These are phyloP conservation scores for Vinca minor DNA, from an alignment of 257 asterid species.

Conservation along the genomic window DNA sequence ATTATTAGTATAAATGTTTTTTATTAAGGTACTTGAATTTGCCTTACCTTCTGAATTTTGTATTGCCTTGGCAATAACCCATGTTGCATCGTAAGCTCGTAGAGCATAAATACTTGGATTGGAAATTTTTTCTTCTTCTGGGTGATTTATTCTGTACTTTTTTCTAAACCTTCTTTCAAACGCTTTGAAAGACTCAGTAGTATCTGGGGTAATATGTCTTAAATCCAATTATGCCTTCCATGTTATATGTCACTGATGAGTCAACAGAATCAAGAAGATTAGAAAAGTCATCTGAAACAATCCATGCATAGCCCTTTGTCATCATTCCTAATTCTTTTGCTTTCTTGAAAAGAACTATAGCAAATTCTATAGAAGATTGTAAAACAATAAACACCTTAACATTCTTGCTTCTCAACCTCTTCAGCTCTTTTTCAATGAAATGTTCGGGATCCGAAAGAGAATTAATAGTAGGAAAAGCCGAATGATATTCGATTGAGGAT, in stretches of 20 bases:
- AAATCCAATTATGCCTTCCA: slow-evolving; percentile 62
- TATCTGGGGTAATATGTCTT: slow-evolving; percentile 23
- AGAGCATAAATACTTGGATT: slow-evolving; percentile 38
- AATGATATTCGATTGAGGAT: slow-evolving; percentile 24
- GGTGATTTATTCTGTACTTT: slow-evolving; percentile 30
- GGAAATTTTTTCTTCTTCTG: slow-evolving; percentile 36
- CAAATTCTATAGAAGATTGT: slow-evolving; percentile 41
- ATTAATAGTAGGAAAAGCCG: slow-evolving; percentile 26
- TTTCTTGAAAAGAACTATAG: slow-evolving; percentile 30
- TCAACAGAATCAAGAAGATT: slow-evolving; percentile 47
- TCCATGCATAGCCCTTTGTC: slow-evolving; percentile 55
- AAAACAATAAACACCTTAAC: slow-evolving; percentile 29
- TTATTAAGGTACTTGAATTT: slow-evolving; percentile 11
- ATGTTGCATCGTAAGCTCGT: slow-evolving; percentile 47
- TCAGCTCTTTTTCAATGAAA: slow-evolving; percentile 23
- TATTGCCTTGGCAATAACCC: slow-evolving; percentile 27
- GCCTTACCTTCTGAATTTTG: slow-evolving; percentile 10
- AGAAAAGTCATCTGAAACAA: slow-evolving; percentile 37
- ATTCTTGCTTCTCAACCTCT: slow-evolving; percentile 20
- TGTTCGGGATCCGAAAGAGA: slow-evolving; percentile 17
- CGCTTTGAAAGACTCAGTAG: slow-evolving; percentile 12
- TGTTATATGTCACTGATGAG: slow-evolving; percentile 18
- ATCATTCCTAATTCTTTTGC: slow-evolving; percentile 45
- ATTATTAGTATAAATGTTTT: slow-evolving; percentile 12
- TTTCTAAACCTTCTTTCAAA: slow-evolving; percentile 33